Percentiles rank a stretch among this genome's conserved stretches.
Evolutionary conservation across 352 stramenopile species (phyloP).

Genomic region (Aphanomyces euteiches): DNA sequence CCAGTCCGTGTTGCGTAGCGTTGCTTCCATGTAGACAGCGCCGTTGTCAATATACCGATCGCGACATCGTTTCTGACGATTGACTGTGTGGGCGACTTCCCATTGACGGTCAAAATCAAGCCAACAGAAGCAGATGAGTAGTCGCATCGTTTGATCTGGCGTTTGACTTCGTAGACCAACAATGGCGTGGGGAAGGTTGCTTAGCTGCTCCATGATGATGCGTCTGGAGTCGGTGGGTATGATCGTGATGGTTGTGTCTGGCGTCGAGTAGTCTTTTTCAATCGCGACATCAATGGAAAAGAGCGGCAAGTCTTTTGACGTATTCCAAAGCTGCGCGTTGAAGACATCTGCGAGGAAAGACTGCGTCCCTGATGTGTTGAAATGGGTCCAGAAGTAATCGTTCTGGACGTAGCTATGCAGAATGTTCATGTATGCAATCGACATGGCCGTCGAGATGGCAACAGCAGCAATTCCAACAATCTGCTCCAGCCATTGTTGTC

Average conservation of each 20-base stretch:
- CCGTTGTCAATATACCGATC: not conserved
- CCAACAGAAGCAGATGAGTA: constrained; percentile 18
- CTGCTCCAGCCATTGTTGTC: too few species aligned
- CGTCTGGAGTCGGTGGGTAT: not conserved
- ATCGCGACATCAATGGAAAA: constrained; percentile 11
- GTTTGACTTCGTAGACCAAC: not conserved
- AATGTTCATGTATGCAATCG: not conserved
- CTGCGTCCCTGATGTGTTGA: constrained; percentile 13
- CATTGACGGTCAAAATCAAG: constrained; percentile 15
- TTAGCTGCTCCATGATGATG: not conserved
- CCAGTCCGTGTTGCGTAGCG: constrained; percentile 16
- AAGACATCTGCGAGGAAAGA: constrained; percentile 14
- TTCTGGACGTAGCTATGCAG: not conserved
- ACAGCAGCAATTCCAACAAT: not conserved
- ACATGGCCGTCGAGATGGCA: not conserved
- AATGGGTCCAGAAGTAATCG: constrained; percentile 20
- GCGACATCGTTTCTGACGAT: constrained; percentile 1
- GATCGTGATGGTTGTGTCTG: not conserved
- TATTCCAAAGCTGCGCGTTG: constrained; percentile 13
- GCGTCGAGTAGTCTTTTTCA: not conserved
- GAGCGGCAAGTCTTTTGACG: not conserved
- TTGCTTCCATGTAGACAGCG: constrained; percentile 11
- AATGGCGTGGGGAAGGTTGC: not conserved
- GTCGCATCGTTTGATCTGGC: not conserved
- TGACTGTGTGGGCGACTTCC: constrained; percentile 1